These are phyloP conservation scores for Chlamydomonas incerta DNA, from an alignment of 139 green algal species.

Conservation along the genomic window DNA sequence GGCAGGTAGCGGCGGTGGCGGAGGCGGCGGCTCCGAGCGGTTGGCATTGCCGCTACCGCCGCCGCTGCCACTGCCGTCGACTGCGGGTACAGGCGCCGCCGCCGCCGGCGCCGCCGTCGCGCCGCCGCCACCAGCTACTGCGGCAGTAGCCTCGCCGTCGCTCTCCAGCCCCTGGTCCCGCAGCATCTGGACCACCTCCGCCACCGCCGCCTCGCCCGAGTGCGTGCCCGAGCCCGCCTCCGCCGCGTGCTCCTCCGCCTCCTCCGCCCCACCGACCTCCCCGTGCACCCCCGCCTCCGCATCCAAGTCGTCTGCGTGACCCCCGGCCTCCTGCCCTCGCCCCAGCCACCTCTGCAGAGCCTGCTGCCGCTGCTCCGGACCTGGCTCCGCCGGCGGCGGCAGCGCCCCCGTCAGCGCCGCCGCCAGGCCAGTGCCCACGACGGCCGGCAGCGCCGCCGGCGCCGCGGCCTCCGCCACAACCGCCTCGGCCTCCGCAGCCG, in stretches of 20 bases:
- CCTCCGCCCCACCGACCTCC: not conserved
- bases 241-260: not conserved
- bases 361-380: not conserved
- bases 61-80: not conserved
- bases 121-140: not conserved
- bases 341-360: not conserved
- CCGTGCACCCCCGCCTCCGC: not conserved
- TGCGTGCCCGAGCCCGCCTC: not conserved
- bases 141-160: not conserved
- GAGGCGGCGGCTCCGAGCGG: not conserved
- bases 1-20: not conserved
- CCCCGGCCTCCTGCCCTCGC: not conserved
- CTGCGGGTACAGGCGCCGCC: not conserved
- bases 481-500: not conserved
- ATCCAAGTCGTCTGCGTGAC: not conserved
- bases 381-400: no score
- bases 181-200: constrained; percentile 10
- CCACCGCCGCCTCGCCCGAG: not conserved
- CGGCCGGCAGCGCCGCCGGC: no score
- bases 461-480: not conserved
- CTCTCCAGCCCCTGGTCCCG: no score
- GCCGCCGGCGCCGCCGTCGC: not conserved
- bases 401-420: no score
- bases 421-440: no score
- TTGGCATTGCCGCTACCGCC: not conserved